Conservation (phyloP, 108 stramenopile species). For the Skeletonema grethae region DNA sequence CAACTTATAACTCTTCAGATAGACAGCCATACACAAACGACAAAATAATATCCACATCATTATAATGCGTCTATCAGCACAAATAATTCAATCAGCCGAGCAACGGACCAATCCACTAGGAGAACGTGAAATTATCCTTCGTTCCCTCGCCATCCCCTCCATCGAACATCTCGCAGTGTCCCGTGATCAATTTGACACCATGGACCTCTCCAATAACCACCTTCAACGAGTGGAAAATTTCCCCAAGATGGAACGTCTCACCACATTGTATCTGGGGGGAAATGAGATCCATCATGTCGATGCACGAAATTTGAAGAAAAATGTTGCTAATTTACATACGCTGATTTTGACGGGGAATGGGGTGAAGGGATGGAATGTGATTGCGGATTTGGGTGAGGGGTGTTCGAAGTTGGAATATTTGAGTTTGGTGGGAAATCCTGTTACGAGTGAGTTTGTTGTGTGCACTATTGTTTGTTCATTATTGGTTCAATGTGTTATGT, state of each 20-base stretch:
- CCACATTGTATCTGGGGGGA: conserved; percentile 54
- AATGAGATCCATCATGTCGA: conserved; percentile 73
- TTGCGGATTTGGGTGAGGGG: conserved; percentile 70
- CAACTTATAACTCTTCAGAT: no score
- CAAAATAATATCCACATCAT: conserved; percentile 15
- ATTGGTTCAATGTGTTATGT: background rate
- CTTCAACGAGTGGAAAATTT: conserved; percentile 75
- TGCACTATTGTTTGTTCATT: background rate
- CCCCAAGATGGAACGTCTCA: conserved; percentile 59
- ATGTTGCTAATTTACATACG: conserved; percentile 56
- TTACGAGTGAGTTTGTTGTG: conserved; percentile 71
- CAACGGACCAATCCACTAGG: conserved; percentile 82
- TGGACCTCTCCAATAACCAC: conserved; percentile 84
- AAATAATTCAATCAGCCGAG: conserved; percentile 74
- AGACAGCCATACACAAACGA: background rate
- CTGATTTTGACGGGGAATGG: conserved; percentile 67
- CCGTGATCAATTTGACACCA: conserved; percentile 76
- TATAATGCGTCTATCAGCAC: conserved; percentile 87
- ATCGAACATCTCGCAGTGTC: conserved; percentile 83
- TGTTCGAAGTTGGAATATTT: conserved; percentile 73
- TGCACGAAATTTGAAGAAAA: conserved; percentile 58
- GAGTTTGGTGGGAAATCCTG: conserved; percentile 75
- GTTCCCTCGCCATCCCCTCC: conserved; percentile 74
- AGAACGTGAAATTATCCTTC: conserved; percentile 82
- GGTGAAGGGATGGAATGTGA: conserved; percentile 66